Base-by-base conservation (phyloP, 2,329 filamentous ascomycete genomes). In the Ascochyta lentis region DNA sequence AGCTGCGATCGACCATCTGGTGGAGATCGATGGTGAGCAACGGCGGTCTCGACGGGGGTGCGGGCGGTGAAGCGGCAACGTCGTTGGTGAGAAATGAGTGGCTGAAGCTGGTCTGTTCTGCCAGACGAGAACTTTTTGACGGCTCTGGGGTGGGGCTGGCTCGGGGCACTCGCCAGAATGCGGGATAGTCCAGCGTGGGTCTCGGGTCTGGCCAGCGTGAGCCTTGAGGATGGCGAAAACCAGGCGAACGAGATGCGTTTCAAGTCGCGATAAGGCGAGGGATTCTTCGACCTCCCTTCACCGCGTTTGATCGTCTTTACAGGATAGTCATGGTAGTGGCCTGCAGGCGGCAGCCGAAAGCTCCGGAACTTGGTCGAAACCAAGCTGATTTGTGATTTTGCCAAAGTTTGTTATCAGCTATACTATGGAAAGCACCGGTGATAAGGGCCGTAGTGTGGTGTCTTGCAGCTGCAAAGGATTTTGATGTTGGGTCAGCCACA, bases 1-100 rank as follows among this genome's bases (percentile, higher is more conserved):
- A 48, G 48, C 59, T 40, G 50, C 41, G 63, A 73, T 72, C 68
- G 68, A 50, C 60, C 54, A 62, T 67, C 60, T 59, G 54, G 47
- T 41, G 54, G 53, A 45, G 60, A 71, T 72, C 68, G 69, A 61
- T 66, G 48, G 19, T 41, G 49, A 51, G 50, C 53, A 53, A 49
- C 42, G 43, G 49, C 46, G 49, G 54, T 34, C 47, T 54, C 44
- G 42, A 57, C 51, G 16, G 40, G 54, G 49, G 27, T 8, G 53
- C 49, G 58, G 65, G 67, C 66, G 68, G 67, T 70, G 63, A 68
- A 19, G 46, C 42, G 24, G 31, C 26, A 27, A 4, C 7, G 41
- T 26, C 51, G 44, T 56, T 46, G 37, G 50, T 49, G 31, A 16
- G 6, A 38, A 45, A 9, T 60, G 46, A 67, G 52, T 70, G 68